phyloP scores from a whole-genome alignment of 345 rosid genomes.

The Populus nigra region DNA sequence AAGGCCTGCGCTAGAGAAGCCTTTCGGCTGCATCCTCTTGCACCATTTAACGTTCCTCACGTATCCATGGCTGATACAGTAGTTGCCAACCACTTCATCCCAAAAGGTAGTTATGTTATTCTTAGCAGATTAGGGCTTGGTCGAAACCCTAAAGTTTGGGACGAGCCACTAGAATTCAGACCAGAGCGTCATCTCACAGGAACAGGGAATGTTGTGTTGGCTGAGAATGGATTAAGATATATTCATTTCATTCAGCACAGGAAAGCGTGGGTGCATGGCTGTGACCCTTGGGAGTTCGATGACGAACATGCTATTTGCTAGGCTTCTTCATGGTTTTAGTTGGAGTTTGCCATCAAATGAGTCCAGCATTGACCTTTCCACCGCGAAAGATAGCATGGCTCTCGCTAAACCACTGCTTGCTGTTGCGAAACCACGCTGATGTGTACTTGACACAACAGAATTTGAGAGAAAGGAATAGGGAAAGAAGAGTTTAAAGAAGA shows the following conservation, averaged over 20 bases:
- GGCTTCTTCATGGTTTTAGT: slow-evolving; percentile 18
- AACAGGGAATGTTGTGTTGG: slow-evolving; percentile 19
- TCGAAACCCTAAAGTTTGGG: slow-evolving; percentile 49
- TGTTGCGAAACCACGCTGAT: not conserved
- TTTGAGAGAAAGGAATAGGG: too few species aligned
- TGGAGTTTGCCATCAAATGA: slow-evolving; percentile 20
- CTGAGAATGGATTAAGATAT: slow-evolving; percentile 31
- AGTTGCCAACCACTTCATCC: slow-evolving; percentile 44
- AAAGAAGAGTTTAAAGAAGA: too few species aligned
- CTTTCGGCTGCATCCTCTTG: slow-evolving; percentile 50
- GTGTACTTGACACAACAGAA: too few species aligned
- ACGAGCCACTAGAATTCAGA: slow-evolving; percentile 34
- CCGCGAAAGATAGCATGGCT: too few species aligned
- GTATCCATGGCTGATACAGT: slow-evolving; percentile 24
- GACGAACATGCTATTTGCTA: slow-evolving; percentile 19
- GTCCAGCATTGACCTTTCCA: not conserved
- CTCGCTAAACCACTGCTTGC: not conserved
- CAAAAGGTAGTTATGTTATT: slow-evolving; percentile 47
- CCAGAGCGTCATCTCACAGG: slow-evolving; percentile 47
- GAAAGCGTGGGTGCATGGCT: slow-evolving; percentile 42
- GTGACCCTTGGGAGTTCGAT: slow-evolving; percentile 8
- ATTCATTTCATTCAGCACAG: slow-evolving; percentile 47
- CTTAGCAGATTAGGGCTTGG: slow-evolving; percentile 47
- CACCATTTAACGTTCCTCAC: slow-evolving; percentile 48
- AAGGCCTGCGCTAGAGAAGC: slow-evolving; percentile 53